Conservation (phyloP, 164 flowering plant species). For the Umbellularia californica region DNA sequence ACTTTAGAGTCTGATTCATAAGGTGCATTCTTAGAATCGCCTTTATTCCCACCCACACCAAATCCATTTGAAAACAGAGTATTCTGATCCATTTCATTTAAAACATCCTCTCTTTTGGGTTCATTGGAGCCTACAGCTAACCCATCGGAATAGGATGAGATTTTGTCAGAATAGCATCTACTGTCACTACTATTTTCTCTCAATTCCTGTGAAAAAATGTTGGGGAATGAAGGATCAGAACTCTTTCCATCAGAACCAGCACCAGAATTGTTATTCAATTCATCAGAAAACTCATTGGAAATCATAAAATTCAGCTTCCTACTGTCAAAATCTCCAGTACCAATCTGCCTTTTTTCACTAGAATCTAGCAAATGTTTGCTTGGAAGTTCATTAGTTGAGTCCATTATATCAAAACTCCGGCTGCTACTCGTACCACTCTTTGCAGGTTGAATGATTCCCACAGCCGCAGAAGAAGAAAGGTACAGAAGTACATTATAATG, state of each 20-base stretch:
- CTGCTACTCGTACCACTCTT: conserved; percentile 59
- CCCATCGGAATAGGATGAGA: conserved; percentile 5
- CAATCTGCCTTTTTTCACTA: conserved; percentile 13
- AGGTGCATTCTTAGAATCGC: conserved; percentile 9
- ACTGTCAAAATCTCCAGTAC: conserved; percentile 1
- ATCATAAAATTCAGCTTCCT: background rate
- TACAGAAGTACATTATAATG: conserved; percentile 74
- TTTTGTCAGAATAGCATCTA: conserved; percentile 7
- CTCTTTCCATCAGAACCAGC: background rate
- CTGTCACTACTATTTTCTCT: conserved; percentile 5
- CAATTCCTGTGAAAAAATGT: background rate
- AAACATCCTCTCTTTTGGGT: conserved; percentile 2
- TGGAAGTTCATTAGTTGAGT: conserved; percentile 10
- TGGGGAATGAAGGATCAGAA: background rate
- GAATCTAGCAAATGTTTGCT: conserved; percentile 8
- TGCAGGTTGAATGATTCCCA: conserved; percentile 65
- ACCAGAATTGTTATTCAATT: conserved; percentile 8
- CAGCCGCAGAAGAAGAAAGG: conserved; percentile 84
- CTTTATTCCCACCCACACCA: conserved; percentile 7
- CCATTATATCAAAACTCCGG: conserved; percentile 29
- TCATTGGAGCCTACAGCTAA: background rate
- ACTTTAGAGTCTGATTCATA: conserved; percentile 14
- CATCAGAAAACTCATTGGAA: conserved; percentile 10
- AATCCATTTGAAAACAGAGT: conserved; percentile 5
- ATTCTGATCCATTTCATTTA: conserved; percentile 7